Evolutionary conservation across 1,284 basidiomycete species (phyloP).

Genomic region (Tilletia setariae): DNA sequence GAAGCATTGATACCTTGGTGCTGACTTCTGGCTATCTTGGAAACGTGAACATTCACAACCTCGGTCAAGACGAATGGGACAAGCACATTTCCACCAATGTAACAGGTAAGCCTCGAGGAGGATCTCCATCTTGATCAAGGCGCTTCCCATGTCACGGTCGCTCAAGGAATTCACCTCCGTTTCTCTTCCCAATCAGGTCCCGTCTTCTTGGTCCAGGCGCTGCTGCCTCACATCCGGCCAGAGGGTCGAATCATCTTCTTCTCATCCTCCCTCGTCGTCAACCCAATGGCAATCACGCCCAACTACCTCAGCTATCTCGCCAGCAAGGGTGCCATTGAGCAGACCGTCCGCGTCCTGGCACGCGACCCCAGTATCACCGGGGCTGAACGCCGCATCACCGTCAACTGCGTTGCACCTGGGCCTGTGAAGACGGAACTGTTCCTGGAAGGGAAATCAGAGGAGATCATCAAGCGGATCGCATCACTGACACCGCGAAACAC

Average conservation of each 20-base stretch:
- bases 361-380: conserved; percentile 5
- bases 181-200: background rate
- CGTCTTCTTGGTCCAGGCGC: conserved; percentile 3
- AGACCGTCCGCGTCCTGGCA: background rate
- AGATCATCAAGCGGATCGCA: background rate
- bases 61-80: background rate
- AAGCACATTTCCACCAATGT: conserved; percentile 6
- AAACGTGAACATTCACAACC: background rate
- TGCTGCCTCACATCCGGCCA: background rate
- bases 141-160: background rate
- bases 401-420: background rate
- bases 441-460: background rate
- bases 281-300: background rate
- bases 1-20: background rate
- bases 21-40: background rate
- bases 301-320: conserved; percentile 1
- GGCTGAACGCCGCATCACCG: conserved; percentile 5
- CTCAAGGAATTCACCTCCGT: background rate
- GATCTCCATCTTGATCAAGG: too few relatives aligned
- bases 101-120: too few relatives aligned
- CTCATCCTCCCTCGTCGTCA: background rate
- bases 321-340: background rate
- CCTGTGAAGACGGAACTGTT: conserved; percentile 1
- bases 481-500: background rate
- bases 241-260: conserved; percentile 7